Conservation (phyloP, 139 green algal genomes). For the Monoraphidium neglectum region DNA sequence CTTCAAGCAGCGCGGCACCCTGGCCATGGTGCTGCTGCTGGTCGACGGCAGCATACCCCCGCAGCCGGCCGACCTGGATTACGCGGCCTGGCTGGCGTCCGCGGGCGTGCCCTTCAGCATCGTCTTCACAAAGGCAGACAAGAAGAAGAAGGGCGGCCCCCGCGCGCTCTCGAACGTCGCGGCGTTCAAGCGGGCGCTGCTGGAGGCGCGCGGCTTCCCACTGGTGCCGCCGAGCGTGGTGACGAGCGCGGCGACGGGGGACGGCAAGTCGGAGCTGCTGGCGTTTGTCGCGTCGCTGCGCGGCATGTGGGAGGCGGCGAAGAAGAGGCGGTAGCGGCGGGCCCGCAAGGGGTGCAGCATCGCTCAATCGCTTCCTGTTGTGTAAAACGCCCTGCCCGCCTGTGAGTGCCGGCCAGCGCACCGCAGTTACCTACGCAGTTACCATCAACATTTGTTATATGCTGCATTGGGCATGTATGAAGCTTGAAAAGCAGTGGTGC, state of each 20-base stretch:
- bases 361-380: no score
- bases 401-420: no score
- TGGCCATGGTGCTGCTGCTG: conserved; percentile 92
- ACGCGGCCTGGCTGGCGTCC: conserved; percentile 76
- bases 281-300: conserved; percentile 60
- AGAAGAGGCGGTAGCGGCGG: not conserved
- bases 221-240: conserved; percentile 49
- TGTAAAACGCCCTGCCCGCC: no score
- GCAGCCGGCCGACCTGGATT: conserved; percentile 80
- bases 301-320: conserved; percentile 24
- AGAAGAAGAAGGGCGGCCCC: conserved; percentile 65
- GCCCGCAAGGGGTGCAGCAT: no score
- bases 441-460: no score
- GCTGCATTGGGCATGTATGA: no score
- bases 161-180: conserved; percentile 49
- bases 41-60: conserved; percentile 88
- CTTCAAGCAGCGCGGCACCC: conserved; percentile 75
- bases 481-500: no score
- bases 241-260: conserved; percentile 44
- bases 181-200: conserved; percentile 53
- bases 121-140: conserved; percentile 74
- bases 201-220: conserved; percentile 40
- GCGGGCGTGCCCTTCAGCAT: conserved; percentile 79
- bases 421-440: no score
- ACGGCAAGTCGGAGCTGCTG: conserved; percentile 64